Base-by-base conservation (phyloP, 495 filamentous ascomycete genomes). In the Penicillium simplicissimum region DNA sequence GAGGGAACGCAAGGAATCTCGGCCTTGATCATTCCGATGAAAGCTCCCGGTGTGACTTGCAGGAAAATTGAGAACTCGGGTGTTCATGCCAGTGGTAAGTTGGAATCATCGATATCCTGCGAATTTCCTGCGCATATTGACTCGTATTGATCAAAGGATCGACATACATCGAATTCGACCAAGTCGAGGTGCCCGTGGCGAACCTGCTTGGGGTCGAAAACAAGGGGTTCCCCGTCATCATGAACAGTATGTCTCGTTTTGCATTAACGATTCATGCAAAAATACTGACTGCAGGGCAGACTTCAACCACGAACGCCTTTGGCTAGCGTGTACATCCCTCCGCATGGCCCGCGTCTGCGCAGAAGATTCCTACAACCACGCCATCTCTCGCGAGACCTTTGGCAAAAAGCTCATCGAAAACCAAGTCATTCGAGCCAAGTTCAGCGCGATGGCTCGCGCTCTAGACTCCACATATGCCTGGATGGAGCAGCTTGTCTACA, bases 11-110 rank as follows among this genome's bases (percentile, higher is more conserved):
- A 63, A 7, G 81, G 79, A 1, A 68, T 83, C 23, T 80, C 77
- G 0, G 68, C 79, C 0, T 64, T 83, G 8, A 67, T 83, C 7
- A 80, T 83, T 25, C 77, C 81, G 2, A 61, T 81, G 38, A 74
- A 75, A 17, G 66, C 69, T 0, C 52, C 59, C 0, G 81, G 81
- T 4, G 71, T 83, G 13, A 69, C 81, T 64, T 71, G 84, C 47
- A 90, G 89, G 73, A 92, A 91, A 81, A 90, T 90, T 3, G 82
- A 83, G 6, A 93, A 93, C 72, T 91, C 89, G 1, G 79, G 88
- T 7, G 69, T 72, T 6, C 60, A 66, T 40, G 69, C 71, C 6
- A 72, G 69, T 61, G 71, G 71, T 69, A 56, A 21, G 60, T 38
- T 10, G 9, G 2, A 45, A 13, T 4, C 5, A 8, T 17, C 19